Base-by-base conservation (phyloP, 163 green algal species). In the Scenedesmus sp. region DNA sequence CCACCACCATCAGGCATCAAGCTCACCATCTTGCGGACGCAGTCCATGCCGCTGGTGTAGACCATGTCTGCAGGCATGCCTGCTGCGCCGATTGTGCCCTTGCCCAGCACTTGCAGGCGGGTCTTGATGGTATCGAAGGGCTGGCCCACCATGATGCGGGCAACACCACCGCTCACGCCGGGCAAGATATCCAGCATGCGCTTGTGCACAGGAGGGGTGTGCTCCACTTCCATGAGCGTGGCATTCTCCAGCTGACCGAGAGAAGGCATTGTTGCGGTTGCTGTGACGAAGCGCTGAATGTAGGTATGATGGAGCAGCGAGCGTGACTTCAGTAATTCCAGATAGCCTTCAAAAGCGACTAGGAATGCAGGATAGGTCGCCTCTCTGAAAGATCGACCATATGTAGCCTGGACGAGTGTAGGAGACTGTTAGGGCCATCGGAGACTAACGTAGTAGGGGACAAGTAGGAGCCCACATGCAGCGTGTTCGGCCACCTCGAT, bases 101-200 rank as follows among this genome's bases (percentile, higher is more conserved):
- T 49, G 65, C 93, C 93, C 44, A 95, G 88, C 89, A 95, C 93
- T 49, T 95, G 93, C 12, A 95, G 89, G 13, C 93, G 91, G 15
- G 86, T 91, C 86, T 91, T 91, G 86, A 91, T 91, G 76, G 86
- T 91, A 59, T 91, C 86, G 35, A 91, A 91, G 86, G 86, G 86
- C 86, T 91, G 86, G 87, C 92, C 86, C 61, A 94, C 90, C 91
- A 94, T 91, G 24, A 95, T 93, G 61, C 93, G 91, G 0, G 93
- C 93, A 56, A 95, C 91, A 53, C 93, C 93, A 40, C 93, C 93
- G 12, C 83, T 91, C 40, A 94, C 68, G 33, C 93, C 93, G 3
- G 93, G 93, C 85, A 94, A 40, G 24, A 94, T 81, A 65, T 94
- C 92, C 46, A 94, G 88, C 13, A 94, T 87, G 20, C 85, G 79